Conservation (phyloP, 768 basidiomycete genomes). For the Holtermannia corniformis region DNA sequence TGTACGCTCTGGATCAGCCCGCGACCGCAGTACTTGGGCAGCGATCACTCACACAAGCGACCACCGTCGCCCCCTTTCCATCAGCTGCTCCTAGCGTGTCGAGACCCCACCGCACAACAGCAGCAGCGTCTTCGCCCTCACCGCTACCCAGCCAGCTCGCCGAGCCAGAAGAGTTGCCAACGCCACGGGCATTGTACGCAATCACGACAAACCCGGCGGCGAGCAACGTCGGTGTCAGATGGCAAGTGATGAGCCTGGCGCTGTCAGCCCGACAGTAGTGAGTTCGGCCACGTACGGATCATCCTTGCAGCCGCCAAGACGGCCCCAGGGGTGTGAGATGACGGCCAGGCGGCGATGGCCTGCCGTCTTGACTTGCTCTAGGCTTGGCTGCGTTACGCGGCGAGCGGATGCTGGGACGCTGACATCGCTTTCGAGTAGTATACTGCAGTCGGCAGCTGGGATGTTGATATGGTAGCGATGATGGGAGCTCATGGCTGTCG, state of each 20-base stretch:
- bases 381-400: too few species aligned
- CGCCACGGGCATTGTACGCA: constrained; percentile 25
- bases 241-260: constrained; percentile 17
- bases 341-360: too few species aligned
- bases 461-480: too few species aligned
- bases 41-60: not conserved
- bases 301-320: constrained; percentile 25
- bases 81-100: constrained; percentile 9
- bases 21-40: not conserved
- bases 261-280: not conserved
- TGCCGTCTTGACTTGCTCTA: too few species aligned
- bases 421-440: too few species aligned
- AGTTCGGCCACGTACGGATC: constrained; percentile 22
- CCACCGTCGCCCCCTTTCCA: constrained; percentile 9
- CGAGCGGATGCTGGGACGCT: too few species aligned
- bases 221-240: constrained; percentile 14
- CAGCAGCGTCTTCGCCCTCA: constrained; percentile 20
- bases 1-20: not conserved
- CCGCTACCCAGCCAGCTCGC: constrained; percentile 11
- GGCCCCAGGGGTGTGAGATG: constrained; percentile 24
- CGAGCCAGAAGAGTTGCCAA: constrained; percentile 14
- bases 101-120: constrained; percentile 13
- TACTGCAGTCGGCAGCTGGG: too few species aligned
- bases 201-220: constrained; percentile 14
- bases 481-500: too few species aligned